Base-by-base conservation (phyloP, 2,329 filamentous ascomycete genomes). In the Fusarium temperatum region DNA sequence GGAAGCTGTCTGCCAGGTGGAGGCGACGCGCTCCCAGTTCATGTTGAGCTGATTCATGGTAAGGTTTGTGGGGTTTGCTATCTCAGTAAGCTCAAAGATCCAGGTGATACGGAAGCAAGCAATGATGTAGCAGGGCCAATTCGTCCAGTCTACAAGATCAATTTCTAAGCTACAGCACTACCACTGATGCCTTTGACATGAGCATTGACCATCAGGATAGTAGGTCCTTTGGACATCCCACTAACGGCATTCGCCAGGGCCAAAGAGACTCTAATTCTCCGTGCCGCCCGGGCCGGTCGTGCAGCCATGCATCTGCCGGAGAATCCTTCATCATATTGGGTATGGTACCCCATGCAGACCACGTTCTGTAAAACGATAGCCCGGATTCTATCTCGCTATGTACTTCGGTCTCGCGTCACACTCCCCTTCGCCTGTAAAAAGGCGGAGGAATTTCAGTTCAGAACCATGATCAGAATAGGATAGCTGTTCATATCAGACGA, bases 251-350 rank as follows among this genome's bases (percentile, higher is more conserved):
- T 22, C 10, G 3, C 18, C 45, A 4, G 7, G 1, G 2, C 24
- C 14, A 30, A 4, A 18, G 14, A n/a, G 20, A 32, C 22, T 9
- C 22, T 24, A 26, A 60, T 60, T 60, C 28, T 35, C 57, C 57
- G 45, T 41, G 28, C 36, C 47, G 57, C n/a, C 30, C 30, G 38
- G 38, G 39, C 28, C 54, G 54, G 39, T 45, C 30, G 12, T 20
- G 35, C 26, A 53, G 9, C 24, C 5, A 39, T 51, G 44, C 11
- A 53, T 60, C 17, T 41, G 44, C 57, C 57, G 57, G 57, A 54
- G 57, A 60, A 60, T 60, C 35, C 57, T 53, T 53, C 36, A 17
- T 30, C 53, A 18, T 11, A 28, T 41, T 14, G 20, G 53, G 26
- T 41, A 41, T 20, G 8, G 35, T 54, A 36, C 8, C 50, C n/a